Conservation (phyloP, 257 asterid genomes). For the Salvia hispanica region DNA sequence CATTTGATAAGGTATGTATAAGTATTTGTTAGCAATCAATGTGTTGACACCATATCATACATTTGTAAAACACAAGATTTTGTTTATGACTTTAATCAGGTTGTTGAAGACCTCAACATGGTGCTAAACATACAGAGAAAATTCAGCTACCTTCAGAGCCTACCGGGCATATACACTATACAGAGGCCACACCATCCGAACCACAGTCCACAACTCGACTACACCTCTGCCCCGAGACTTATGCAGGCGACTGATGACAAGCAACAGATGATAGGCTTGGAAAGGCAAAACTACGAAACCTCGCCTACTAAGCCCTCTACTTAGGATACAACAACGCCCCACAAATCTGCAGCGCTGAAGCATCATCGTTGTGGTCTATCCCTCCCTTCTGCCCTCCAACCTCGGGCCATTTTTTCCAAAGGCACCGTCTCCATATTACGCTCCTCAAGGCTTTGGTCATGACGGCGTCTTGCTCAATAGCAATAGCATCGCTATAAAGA, state of each 20-base stretch:
- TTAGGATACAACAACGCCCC: slow-evolving; percentile 57
- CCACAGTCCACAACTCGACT: slow-evolving; percentile 41
- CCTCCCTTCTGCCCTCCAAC: slow-evolving; percentile 58
- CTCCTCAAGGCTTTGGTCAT: slow-evolving; percentile 33
- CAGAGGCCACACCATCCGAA: slow-evolving; percentile 57
- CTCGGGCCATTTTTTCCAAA: slow-evolving; percentile 37
- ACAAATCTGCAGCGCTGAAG: slow-evolving; percentile 43
- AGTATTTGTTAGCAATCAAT: too few relatives aligned
- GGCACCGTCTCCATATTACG: slow-evolving; percentile 31
- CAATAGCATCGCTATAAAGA: not conserved
- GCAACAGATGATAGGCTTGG: slow-evolving; percentile 41
- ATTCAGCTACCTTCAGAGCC: slow-evolving; percentile 68
- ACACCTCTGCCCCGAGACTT: slow-evolving; percentile 29
- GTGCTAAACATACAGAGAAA: slow-evolving; percentile 71
- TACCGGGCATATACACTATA: slow-evolving; percentile 58
- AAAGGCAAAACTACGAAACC: slow-evolving; percentile 37
- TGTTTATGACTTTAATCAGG: slow-evolving; percentile 35
- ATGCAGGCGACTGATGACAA: slow-evolving; percentile 37
- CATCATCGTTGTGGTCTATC: slow-evolving; percentile 53
- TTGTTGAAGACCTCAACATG: slow-evolving; percentile 60
- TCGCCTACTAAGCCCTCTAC: not conserved
- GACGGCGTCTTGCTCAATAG: slow-evolving; percentile 21
- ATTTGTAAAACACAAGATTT: not conserved
- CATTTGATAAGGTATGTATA: slow-evolving; percentile 59
- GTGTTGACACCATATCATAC: too few relatives aligned